These are phyloP conservation scores for Begonia fuchsioides DNA, from an alignment of 306 rosid genomes.

Conservation along the genomic window DNA sequence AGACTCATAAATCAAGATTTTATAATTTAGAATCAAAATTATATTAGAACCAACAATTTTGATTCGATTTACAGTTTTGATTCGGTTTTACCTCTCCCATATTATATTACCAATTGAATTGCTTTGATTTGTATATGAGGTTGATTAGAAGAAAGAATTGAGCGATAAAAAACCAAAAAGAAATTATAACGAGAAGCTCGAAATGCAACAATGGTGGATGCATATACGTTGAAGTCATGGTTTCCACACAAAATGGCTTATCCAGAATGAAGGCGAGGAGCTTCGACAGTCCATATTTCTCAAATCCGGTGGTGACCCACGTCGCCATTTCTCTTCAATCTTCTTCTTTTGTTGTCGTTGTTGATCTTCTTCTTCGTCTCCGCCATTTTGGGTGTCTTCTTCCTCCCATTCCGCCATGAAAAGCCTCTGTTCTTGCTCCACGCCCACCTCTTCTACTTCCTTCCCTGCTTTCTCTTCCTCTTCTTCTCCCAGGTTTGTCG, in stretches of 20 bases:
- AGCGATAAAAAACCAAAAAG: no score
- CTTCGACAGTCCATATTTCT: background rate
- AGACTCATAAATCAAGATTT: no score
- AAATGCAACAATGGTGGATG: background rate
- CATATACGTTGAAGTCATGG: conserved; percentile 7
- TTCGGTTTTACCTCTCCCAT: no score
- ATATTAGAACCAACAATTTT: background rate
- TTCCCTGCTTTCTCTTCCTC: conserved; percentile 1
- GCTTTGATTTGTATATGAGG: no score
- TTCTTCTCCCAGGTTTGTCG: conserved; percentile 1
- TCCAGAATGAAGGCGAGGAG: background rate
- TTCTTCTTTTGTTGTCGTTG: background rate
- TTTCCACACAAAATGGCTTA: conserved; percentile 16
- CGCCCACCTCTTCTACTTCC: conserved; percentile 6
- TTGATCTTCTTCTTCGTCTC: background rate
- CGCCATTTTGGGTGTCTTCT: background rate
- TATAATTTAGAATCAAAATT: no score
- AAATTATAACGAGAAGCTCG: no score
- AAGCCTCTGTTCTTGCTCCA: conserved; percentile 9
- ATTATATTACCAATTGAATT: no score
- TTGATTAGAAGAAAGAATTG: no score
- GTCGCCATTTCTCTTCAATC: background rate
- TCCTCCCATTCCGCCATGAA: conserved; percentile 6
- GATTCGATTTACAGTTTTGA: no score
- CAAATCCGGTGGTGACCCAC: background rate